These are phyloP conservation scores for Epichloe amarillans DNA, from an alignment of 2,329 filamentous ascomycete species.

Conservation along the genomic window DNA sequence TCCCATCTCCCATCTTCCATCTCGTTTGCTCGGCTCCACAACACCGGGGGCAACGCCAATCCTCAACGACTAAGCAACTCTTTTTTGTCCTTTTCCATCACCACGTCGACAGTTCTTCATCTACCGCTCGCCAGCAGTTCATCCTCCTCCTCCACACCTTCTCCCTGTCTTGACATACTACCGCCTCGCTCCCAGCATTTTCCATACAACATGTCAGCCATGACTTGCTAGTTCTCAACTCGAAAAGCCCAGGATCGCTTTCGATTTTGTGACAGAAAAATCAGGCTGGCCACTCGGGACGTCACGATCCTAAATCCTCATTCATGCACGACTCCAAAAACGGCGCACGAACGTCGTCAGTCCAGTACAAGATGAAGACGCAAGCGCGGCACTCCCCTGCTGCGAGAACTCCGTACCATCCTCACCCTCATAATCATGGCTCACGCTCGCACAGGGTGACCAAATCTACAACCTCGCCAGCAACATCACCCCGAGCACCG, in stretches of 20 bases:
- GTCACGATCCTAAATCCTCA: background rate
- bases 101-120: background rate
- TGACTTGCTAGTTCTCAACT: slow-evolving; percentile 1
- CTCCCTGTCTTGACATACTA: background rate
- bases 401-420: slow-evolving; percentile 21
- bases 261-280: background rate
- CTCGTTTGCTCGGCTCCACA: background rate
- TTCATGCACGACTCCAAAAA: slow-evolving; percentile 12
- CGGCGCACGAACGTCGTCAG: slow-evolving; percentile 19
- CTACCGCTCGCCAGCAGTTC: background rate
- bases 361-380: slow-evolving; percentile 36
- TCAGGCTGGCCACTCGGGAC: background rate
- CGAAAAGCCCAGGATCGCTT: background rate
- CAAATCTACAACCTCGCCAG: slow-evolving; percentile 38
- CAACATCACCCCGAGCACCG: slow-evolving; percentile 36
- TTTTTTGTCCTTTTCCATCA: background rate
- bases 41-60: background rate
- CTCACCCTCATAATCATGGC: slow-evolving; percentile 27
- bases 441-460: slow-evolving; percentile 24
- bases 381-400: slow-evolving; percentile 23
- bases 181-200: background rate
- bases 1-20: background rate
- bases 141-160: background rate
- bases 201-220: background rate
- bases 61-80: background rate